Evolutionary conservation across 371 early-diverging fungal genomes (phyloP).

Genomic region (Racocetra persica): DNA sequence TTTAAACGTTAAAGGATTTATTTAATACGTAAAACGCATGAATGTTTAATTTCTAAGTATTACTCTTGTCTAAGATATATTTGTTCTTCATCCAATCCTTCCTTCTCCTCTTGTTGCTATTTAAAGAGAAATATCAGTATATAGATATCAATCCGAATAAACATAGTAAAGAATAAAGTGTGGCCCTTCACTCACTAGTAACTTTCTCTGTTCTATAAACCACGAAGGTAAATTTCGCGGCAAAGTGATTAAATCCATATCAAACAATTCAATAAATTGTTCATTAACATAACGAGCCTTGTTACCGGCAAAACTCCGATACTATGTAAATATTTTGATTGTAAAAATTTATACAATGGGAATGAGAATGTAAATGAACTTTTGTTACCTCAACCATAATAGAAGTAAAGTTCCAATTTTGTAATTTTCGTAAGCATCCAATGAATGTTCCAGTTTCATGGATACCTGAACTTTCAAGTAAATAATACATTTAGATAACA

Average conservation of each 20-base stretch:
- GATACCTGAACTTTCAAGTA: conserved; percentile 69
- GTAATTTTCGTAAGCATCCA: conserved; percentile 92
- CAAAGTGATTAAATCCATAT: conserved; percentile 87
- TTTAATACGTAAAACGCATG: too few species aligned
- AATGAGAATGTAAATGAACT: neutral
- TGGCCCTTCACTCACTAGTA: conserved; percentile 54
- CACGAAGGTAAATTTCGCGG: conserved; percentile 80
- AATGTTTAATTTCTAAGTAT: too few species aligned
- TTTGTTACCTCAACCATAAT: conserved; percentile 83
- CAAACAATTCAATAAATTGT: conserved; percentile 96
- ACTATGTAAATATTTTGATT: conserved; percentile 57
- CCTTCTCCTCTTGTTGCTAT: conserved; percentile 33
- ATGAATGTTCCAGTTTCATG: conserved; percentile 82
- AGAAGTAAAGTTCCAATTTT: conserved; percentile 95
- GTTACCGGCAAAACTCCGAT: conserved; percentile 88
- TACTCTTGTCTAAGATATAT: too few species aligned
- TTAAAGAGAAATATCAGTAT: neutral
- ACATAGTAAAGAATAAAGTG: neutral
- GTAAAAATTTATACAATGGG: too few species aligned
- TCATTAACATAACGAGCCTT: conserved; percentile 89
- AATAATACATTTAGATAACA: too few species aligned
- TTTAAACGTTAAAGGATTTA: too few species aligned
- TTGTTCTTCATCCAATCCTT: neutral
- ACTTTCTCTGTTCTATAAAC: conserved; percentile 73
- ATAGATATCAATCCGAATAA: neutral